Evolutionary conservation across 2,329 filamentous ascomycete species (phyloP).

Genomic region (Fonsecaea erecta): DNA sequence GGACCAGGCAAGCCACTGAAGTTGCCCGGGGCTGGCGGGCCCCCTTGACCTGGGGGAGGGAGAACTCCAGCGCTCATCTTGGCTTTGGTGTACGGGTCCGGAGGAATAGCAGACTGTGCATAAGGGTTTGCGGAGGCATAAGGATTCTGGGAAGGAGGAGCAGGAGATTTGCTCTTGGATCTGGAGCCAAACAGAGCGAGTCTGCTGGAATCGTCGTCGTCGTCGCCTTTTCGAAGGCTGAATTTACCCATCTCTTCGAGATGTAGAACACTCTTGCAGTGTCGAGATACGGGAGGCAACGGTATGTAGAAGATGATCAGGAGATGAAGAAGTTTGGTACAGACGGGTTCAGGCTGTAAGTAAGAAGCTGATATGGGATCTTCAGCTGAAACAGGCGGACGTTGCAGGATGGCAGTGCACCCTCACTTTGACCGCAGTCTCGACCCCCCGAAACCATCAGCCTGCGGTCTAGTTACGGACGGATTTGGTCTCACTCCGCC

Average conservation of each 20-base stretch:
- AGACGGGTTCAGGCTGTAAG: neutral
- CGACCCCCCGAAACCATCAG: slow-evolving; percentile 3
- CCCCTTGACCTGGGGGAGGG: slow-evolving; percentile 40
- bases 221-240: slow-evolving; percentile 58
- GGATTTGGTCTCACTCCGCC: slow-evolving; percentile 3
- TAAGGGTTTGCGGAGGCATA: slow-evolving; percentile 57
- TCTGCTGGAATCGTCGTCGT: slow-evolving; percentile 58
- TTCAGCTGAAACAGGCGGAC: slow-evolving; percentile 34
- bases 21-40: slow-evolving; percentile 13
- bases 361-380: slow-evolving; percentile 17
- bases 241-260: slow-evolving; percentile 46
- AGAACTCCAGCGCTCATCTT: slow-evolving; percentile 51
- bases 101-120: slow-evolving; percentile 55
- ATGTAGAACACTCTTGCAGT: neutral
- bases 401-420: slow-evolving; percentile 19
- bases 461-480: slow-evolving; percentile 5
- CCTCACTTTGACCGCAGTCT: slow-evolving; percentile 15
- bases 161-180: slow-evolving; percentile 59
- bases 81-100: slow-evolving; percentile 60
- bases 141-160: slow-evolving; percentile 53
- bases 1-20: slow-evolving; percentile 34
- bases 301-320: neutral
- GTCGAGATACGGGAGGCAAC: neutral
- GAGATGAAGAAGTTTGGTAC: neutral
- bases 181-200: slow-evolving; percentile 63